A percentile compares a stretch with the other conserved stretches of the same genome.
phyloP scores from a whole-genome alignment of 2,329 filamentous ascomycete genomes.

The Penicillium paneum region DNA sequence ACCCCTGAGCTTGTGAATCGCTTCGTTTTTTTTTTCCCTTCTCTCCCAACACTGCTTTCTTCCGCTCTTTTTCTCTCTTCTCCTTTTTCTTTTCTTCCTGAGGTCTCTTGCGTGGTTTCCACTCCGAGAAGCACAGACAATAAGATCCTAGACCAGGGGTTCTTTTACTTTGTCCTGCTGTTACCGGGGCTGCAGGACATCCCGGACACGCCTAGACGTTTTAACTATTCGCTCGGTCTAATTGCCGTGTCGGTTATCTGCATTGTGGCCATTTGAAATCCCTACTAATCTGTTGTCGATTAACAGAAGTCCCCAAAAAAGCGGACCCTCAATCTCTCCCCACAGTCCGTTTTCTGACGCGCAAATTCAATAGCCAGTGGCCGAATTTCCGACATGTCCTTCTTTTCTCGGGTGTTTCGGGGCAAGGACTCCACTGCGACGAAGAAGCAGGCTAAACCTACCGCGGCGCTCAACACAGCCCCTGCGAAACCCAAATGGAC shows the following conservation, averaged over 20 bases:
- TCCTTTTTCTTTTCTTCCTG: constrained; percentile 9
- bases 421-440: constrained; percentile 65
- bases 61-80: not conserved
- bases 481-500: constrained; percentile 76
- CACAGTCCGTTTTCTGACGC: constrained; percentile 4
- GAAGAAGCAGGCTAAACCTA: constrained; percentile 58
- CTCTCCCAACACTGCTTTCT: not conserved
- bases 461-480: constrained; percentile 50
- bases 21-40: constrained; percentile 1
- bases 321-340: constrained; percentile 1
- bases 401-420: constrained; percentile 65
- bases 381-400: constrained; percentile 44
- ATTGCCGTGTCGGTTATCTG: constrained; percentile 16
- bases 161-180: constrained; percentile 16
- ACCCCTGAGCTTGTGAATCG: constrained; percentile 15
- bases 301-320: constrained; percentile 5
- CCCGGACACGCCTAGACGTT: constrained; percentile 12
- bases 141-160: constrained; percentile 7
- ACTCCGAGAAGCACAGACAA: constrained; percentile 13
- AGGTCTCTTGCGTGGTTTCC: constrained; percentile 6
- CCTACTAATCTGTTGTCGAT: constrained; percentile 10
- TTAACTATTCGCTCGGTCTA: constrained; percentile 5
- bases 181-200: constrained; percentile 25
- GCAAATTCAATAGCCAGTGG: constrained; percentile 11
- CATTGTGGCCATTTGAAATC: constrained; percentile 6